Evolutionary conservation across 306 rosid genomes (phyloP), one percentile per base, ranked within the genome.

Genomic region (Oemleria cerasiformis): DNA sequence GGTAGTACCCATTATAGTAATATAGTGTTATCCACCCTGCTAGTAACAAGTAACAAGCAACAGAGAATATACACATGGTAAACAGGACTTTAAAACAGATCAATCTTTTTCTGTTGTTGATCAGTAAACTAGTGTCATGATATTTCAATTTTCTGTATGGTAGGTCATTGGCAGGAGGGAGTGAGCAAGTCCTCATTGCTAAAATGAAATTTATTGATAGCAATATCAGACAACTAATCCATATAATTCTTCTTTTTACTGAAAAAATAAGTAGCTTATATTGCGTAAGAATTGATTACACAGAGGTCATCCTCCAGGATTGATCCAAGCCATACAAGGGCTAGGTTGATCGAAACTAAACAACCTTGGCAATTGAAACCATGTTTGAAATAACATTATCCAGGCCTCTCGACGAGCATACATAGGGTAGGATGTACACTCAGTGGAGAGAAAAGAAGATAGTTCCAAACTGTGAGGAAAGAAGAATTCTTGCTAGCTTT

Each of bases 241-340:
- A 7, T 54, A 41, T 21, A 30, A 34, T 61, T 61, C 65, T 38
- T 13, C n/a, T 67, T 23, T 3, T 67, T 30, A 34, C 7, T 50
- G 8, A 48, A 9, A n/a, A 67, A 36, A 30, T 14, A 49, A 30
- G 25, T 34, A 49, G 10, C 12, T 66, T 67, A 36, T 49, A 67
- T 67, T 68, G 50, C 49, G 12, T 5, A 67, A 5, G 48, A 68
- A 13, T 19, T 20, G 21, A 21, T 67, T 68, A 68, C 73, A 68
- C 3, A 19, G 62, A 68, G 73, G 40, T 20, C 23, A 55, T 40
- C 23, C 2, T 0, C 39, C 25, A 70, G 51, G 36, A 56, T 4
- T 40, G 61, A 68, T 17, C 51, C 36, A 51, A 38, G 62, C 62
- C 61, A 34, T 3, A 2, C 59, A 49, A 44, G 5, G 59, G 17